Conservation (phyloP, 169 alveolate species). For the Eimeria mitis region DNA sequence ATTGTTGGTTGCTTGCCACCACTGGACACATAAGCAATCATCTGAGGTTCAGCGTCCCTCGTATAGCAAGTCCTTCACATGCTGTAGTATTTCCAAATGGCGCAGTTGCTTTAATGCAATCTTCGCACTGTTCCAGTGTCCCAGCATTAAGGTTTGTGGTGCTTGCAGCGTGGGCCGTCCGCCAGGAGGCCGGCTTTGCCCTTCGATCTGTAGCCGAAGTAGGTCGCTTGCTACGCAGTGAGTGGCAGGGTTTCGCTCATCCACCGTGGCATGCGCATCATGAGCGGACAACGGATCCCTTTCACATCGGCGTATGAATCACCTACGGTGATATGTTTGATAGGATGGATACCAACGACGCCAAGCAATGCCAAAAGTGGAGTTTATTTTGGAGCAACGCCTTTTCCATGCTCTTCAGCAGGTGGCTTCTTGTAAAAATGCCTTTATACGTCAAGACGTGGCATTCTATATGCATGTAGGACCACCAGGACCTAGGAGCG, state of each 20-base stretch:
- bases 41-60: background rate
- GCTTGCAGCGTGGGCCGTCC: conserved; percentile 74
- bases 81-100: background rate
- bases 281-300: background rate
- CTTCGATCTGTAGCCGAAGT: conserved; percentile 38
- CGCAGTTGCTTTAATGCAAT: background rate
- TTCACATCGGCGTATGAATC: background rate
- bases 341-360: conserved; percentile 3
- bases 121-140: background rate
- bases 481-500: background rate
- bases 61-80: background rate
- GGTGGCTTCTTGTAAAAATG: conserved; percentile 53
- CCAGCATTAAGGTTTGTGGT: background rate
- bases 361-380: background rate
- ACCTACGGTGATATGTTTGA: background rate
- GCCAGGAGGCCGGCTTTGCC: conserved; percentile 69
- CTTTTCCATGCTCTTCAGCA: conserved; percentile 44
- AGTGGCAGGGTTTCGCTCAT: background rate
- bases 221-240: conserved; percentile 29
- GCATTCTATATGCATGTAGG: conserved; percentile 62
- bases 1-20: background rate
- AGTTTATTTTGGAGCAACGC: conserved; percentile 2
- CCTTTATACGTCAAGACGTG: conserved; percentile 58
- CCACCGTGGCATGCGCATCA: background rate
- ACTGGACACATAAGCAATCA: background rate